A percentile compares a stretch with the other conserved stretches of the same genome.
phyloP scores from a whole-genome alignment of 2,329 filamentous ascomycete genomes.

The Colletotrichum somersetense region DNA sequence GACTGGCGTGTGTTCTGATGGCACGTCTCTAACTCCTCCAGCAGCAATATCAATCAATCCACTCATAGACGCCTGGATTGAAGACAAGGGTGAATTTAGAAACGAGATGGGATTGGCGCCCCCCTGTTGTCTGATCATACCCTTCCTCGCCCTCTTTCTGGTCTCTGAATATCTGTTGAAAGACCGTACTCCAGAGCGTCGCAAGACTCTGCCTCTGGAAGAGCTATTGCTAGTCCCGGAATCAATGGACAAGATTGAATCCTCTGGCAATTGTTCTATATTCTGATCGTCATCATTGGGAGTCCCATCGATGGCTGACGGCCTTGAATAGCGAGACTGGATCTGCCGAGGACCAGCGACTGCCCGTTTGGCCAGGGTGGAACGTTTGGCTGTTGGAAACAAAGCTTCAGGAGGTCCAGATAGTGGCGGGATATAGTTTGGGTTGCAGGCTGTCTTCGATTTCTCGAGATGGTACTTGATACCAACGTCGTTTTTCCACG shows the following conservation, averaged over 20 bases:
- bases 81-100: conserved; percentile 3
- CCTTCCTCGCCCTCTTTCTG: conserved; percentile 10
- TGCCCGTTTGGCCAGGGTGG: conserved; percentile 10
- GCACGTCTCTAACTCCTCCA: conserved; percentile 32
- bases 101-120: background rate
- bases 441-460: conserved; percentile 66
- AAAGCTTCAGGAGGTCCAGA: conserved; percentile 8
- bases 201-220: conserved; percentile 5
- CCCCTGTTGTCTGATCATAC: background rate
- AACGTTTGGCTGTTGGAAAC: conserved; percentile 13
- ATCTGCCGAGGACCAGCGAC: conserved; percentile 10
- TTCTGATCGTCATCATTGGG: background rate
- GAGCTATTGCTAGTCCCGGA: background rate
- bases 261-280: background rate
- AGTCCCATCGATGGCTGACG: background rate
- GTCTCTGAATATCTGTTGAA: conserved; percentile 8
- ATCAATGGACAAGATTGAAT: background rate
- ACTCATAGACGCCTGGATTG: conserved; percentile 1
- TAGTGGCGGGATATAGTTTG: conserved; percentile 54
- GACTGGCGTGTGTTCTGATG: conserved; percentile 21
- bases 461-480: conserved; percentile 71
- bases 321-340: conserved; percentile 8
- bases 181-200: background rate
- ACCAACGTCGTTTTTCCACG: conserved; percentile 70
- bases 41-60: conserved; percentile 32